phyloP scores from a whole-genome alignment of 2,329 filamentous ascomycete species.

The Aspergillus awamori region DNA sequence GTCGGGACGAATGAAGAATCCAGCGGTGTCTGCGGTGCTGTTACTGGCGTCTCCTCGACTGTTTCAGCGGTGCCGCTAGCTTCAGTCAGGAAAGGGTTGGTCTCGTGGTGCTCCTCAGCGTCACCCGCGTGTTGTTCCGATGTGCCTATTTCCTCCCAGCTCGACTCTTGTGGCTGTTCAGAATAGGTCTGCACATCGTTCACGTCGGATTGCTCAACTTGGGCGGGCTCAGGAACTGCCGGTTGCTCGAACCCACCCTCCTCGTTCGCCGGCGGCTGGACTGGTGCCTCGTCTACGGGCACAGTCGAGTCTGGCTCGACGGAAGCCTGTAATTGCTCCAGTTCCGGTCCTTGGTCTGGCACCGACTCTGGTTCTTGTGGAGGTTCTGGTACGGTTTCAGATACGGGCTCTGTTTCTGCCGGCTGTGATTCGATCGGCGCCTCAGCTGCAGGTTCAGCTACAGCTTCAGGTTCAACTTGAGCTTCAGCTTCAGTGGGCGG shows the following conservation, averaged over 20 bases:
- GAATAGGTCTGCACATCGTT: conserved; percentile 22
- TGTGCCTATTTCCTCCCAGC: conserved; percentile 15
- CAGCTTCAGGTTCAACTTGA: conserved; percentile 2
- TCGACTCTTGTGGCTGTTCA: conserved; percentile 19
- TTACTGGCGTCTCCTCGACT: conserved; percentile 24
- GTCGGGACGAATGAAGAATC: conserved; percentile 23
- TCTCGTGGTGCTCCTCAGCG: conserved; percentile 14
- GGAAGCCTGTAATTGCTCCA: conserved; percentile 24
- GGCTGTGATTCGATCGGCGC: conserved; percentile 3
- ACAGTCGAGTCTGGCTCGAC: conserved; percentile 19
- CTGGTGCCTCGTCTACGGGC: conserved; percentile 16
- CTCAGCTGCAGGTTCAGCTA: neutral
- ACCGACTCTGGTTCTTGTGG: conserved; percentile 12
- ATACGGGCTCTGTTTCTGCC: conserved; percentile 12
- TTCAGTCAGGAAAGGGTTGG: conserved; percentile 11
- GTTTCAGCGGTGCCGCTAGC: conserved; percentile 16
- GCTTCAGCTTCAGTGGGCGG: conserved; percentile 6
- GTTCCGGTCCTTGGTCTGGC: conserved; percentile 18
- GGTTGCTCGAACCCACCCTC: conserved; percentile 18
- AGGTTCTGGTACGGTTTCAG: conserved; percentile 9
- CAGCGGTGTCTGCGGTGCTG: conserved; percentile 28
- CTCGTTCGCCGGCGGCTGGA: conserved; percentile 18
- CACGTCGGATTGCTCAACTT: conserved; percentile 23
- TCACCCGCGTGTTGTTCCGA: conserved; percentile 16
- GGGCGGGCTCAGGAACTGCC: conserved; percentile 15